These are phyloP conservation scores for Podaxis pistillaris DNA, from an alignment of 768 basidiomycete species.

Conservation along the genomic window DNA sequence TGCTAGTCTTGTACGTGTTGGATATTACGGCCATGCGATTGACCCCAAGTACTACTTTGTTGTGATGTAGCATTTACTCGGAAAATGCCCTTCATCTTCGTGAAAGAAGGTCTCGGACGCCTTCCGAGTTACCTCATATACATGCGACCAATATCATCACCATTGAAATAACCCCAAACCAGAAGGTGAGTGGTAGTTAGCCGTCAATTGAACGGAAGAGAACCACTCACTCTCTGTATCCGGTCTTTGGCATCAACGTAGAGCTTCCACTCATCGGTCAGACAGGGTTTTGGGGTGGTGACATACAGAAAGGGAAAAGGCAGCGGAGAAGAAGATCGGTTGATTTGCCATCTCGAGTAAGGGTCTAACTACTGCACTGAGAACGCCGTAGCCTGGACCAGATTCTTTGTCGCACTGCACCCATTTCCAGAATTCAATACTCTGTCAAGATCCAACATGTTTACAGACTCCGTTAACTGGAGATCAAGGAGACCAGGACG, in stretches of 20 bases:
- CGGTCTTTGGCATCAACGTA: not conserved
- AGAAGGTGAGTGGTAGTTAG: not conserved
- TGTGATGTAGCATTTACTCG: not conserved
- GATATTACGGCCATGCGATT: not conserved
- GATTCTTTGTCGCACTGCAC: not conserved
- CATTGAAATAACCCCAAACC: not conserved
- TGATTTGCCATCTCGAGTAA: not conserved
- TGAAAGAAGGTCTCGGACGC: not conserved
- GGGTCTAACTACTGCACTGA: not conserved
- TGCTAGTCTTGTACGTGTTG: not conserved
- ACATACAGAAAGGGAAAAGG: not conserved
- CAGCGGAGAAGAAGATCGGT: not conserved
- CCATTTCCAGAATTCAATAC: not conserved
- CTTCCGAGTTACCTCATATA: not conserved
- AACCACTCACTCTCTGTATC: not conserved
- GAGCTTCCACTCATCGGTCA: not conserved
- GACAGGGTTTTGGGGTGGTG: constrained; percentile 12
- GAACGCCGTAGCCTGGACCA: not conserved
- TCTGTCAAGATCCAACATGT: not conserved
- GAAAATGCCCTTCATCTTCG: not conserved
- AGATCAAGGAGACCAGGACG: not conserved
- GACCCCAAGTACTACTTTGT: not conserved
- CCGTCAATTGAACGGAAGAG: not conserved
- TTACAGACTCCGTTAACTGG: not conserved
- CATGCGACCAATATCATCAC: not conserved